Evolutionary conservation across 257 asterid species (phyloP), one percentile per base, ranked within the genome.

Genomic region (Lantana camara): DNA sequence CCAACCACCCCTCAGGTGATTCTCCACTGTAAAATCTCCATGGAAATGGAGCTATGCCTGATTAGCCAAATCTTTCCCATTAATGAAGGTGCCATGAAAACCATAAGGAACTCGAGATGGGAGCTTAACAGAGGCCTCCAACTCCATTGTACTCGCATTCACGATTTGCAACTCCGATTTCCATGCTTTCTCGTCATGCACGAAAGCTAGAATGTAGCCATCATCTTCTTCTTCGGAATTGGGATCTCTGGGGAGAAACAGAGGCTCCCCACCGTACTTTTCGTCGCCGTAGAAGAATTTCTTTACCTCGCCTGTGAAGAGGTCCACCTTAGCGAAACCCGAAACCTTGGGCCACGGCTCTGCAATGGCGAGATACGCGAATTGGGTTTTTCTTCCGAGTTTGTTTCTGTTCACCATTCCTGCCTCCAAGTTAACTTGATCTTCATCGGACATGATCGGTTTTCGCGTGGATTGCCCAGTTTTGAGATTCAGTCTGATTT

Each of bases 341-440:
- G 96, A 88, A 0, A 91, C 97, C 75, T 85, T 91, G 23, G 97
- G 97, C 97, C 97, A 91, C 9, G 97, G 97, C 72, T 91, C 97
- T 0, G 96, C 96, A n/a, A 91, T 81, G 13, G 97, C 97, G 19
- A 91, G 73, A 60, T 88, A 91, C 0, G 91, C 96, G 66, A 53
- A 85, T 15, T 64, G 49, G 7, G 95, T 91, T 67, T 85, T 85
- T 6, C 97, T 60, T 1, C 97, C 97, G 0, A 91, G 92, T 59
- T 65, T 83, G 85, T 85, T 79, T 9, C 89, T 71, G 75, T 91
- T 91, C 63, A 91, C 97, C 97, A 91, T 91, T 5, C 97, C 97
- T 0, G 96, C 97, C 45, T 91, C 97, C 0, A 91, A 49, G 30
- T 91, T 91, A 49, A 91, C 89, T 19, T 88, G 95, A 29, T 85